Conservation (phyloP, 78 protist genomes). For the Pigoraptor vietnamica region DNA sequence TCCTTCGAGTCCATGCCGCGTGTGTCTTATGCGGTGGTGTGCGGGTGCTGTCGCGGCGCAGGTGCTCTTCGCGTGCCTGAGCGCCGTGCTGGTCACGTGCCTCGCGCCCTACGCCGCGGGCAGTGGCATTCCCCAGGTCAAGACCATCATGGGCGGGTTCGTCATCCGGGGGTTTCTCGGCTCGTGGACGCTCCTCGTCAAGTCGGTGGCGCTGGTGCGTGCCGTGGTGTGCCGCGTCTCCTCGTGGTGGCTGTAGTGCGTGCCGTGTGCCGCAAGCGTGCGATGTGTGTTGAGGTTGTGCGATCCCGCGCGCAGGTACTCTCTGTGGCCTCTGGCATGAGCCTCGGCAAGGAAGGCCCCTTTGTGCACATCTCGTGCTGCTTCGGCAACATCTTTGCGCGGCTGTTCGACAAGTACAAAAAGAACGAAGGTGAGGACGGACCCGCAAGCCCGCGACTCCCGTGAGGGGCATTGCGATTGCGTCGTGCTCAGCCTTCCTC, state of each 20-base stretch:
- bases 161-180: conserved; percentile 14
- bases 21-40: no score
- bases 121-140: conserved; percentile 84
- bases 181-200: conserved; percentile 4
- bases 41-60: no score
- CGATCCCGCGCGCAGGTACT: background rate
- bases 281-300: background rate
- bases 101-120: conserved; percentile 47
- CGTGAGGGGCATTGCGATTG: background rate
- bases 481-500: conserved; percentile 11
- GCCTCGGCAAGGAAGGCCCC: conserved; percentile 91
- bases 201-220: background rate
- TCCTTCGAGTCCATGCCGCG: no score
- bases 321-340: conserved; percentile 42
- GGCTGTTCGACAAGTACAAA: no score
- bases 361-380: conserved; percentile 67
- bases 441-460: no score
- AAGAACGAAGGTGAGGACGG: no score
- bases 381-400: background rate
- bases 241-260: background rate
- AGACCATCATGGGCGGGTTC: conserved; percentile 69
- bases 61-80: background rate
- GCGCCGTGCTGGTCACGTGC: background rate
- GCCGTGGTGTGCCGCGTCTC: background rate
- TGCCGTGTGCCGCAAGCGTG: background rate